Evolutionary conservation across 83 land plant species (phyloP).

Genomic region (Larix sibirica): DNA sequence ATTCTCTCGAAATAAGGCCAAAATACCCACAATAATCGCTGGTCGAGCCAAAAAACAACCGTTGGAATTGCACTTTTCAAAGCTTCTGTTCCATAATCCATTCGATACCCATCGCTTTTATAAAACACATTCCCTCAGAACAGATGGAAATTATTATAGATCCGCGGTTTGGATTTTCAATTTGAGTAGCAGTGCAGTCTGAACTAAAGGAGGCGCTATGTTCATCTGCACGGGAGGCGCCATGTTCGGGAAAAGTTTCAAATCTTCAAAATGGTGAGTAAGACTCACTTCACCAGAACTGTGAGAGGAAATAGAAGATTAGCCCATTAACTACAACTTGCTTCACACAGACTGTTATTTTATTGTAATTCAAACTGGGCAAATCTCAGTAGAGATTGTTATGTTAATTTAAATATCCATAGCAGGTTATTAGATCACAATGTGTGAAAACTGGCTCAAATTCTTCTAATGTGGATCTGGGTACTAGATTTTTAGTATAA

Average conservation of each 20-base stretch:
- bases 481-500: neutral
- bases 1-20: too few species aligned
- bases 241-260: neutral
- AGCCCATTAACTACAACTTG: too few species aligned
- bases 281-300: neutral
- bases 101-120: neutral
- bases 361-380: neutral
- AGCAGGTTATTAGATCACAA: neutral
- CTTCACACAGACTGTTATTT: neutral
- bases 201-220: neutral
- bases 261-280: conserved; percentile 10
- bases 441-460: neutral
- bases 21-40: too few species aligned
- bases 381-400: neutral
- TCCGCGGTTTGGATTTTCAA: too few species aligned
- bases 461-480: neutral
- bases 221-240: too few species aligned
- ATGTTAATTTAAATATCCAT: neutral
- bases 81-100: neutral
- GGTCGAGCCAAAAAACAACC: neutral
- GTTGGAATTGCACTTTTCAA: neutral
- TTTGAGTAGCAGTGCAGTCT: neutral
- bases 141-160: too few species aligned
- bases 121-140: neutral
- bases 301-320: too few species aligned